Evolutionary conservation across 140 eudicot species (phyloP).

Genomic region (Senecio squalidus): DNA sequence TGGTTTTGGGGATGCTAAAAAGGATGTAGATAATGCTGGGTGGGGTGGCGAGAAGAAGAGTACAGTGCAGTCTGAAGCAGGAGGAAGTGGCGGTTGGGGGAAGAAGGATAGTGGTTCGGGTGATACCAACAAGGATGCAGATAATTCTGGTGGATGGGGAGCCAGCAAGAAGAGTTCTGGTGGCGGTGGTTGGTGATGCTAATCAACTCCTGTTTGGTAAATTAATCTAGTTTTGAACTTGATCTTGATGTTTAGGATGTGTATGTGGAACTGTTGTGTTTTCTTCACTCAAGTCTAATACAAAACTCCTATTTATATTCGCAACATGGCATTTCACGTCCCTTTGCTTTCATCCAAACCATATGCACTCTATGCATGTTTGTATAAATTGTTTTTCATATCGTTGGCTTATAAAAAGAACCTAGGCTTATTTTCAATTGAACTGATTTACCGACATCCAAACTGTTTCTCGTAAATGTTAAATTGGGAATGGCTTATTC

Average conservation of each 20-base stretch:
- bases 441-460: no score
- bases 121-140: conserved; percentile 16
- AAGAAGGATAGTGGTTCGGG: conserved; percentile 14
- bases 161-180: conserved; percentile 14
- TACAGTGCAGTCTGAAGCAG: conserved; percentile 9
- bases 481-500: no score
- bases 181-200: conserved; percentile 40
- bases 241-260: conserved; percentile 13
- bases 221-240: conserved; percentile 3
- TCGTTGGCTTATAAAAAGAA: no score
- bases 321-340: no score
- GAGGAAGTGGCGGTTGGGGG: conserved; percentile 25
- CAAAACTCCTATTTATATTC: not conserved
- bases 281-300: conserved; percentile 3
- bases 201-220: not conserved
- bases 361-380: no score
- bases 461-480: no score
- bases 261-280: conserved; percentile 9
- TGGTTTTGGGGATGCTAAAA: not conserved
- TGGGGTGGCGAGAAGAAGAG: conserved; percentile 4
- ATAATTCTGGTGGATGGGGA: conserved; percentile 24
- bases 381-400: no score
- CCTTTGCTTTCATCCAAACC: no score
- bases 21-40: not conserved
- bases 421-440: no score